phyloP scores from a whole-genome alignment of 352 stramenopile species.

The Phytophthora fragariaefolia region DNA sequence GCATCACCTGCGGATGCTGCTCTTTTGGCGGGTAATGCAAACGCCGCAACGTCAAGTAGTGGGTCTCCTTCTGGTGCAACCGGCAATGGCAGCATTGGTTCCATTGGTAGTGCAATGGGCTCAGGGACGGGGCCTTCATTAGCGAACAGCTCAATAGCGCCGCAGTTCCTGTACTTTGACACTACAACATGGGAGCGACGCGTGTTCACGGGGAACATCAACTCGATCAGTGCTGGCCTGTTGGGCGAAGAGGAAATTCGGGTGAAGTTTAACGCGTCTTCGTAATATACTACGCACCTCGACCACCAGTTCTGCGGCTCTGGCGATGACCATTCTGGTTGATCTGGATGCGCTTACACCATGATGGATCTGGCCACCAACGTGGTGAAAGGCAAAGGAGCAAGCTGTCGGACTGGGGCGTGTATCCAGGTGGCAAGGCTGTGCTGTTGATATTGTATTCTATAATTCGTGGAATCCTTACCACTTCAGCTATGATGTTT shows the following conservation, averaged over 20 bases:
- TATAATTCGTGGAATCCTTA: constrained; percentile 26
- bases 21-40: constrained; percentile 50
- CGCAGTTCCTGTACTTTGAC: constrained; percentile 97
- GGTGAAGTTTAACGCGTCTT: constrained; percentile 92
- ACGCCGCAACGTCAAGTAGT: constrained; percentile 32
- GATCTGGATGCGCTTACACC: constrained; percentile 15
- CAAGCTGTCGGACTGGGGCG: constrained; percentile 12
- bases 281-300: constrained; percentile 62
- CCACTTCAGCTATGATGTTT: constrained; percentile 35
- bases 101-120: constrained; percentile 67
- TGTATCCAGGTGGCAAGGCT: constrained; percentile 29
- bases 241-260: constrained; percentile 94
- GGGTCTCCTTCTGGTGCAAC: constrained; percentile 28
- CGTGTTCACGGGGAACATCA: constrained; percentile 93
- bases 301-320: constrained; percentile 29
- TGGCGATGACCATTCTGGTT: constrained; percentile 19
- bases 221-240: constrained; percentile 86
- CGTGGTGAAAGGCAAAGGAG: not conserved
- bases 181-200: constrained; percentile 95
- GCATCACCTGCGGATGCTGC: constrained; percentile 67
- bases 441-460: constrained; percentile 36
- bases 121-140: constrained; percentile 37
- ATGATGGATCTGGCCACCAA: constrained; percentile 1
- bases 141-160: constrained; percentile 47
- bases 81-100: constrained; percentile 61